Conservation (phyloP, 75 land plant genomes). For the Pinus tabuliformis region DNA sequence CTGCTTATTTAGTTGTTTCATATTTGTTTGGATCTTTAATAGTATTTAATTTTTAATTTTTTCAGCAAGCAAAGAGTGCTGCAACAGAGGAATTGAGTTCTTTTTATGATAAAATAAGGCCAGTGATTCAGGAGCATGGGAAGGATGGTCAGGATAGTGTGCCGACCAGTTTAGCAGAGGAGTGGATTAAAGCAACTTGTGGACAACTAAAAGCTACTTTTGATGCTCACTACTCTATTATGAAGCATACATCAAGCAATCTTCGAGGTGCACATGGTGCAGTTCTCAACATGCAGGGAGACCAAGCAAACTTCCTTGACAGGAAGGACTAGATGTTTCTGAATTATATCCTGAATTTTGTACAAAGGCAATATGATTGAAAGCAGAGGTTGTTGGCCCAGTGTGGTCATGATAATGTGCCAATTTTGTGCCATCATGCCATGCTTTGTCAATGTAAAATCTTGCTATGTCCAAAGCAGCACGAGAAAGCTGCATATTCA, state of each 20-base stretch:
- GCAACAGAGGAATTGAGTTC: constrained; percentile 44
- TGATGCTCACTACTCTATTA: constrained; percentile 40
- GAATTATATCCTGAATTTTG: background rate
- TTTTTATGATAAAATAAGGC: constrained; percentile 62
- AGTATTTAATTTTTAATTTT: no score
- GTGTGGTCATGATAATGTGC: background rate
- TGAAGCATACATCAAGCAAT: constrained; percentile 35
- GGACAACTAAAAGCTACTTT: constrained; percentile 52
- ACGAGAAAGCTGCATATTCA: constrained; percentile 1
- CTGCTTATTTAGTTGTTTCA: background rate
- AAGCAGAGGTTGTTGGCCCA: background rate
- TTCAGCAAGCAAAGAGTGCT: constrained; percentile 48
- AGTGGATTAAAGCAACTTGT: constrained; percentile 72
- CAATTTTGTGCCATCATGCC: background rate
- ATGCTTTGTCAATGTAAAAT: background rate
- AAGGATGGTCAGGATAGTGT: constrained; percentile 66
- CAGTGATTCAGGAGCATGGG: constrained; percentile 67
- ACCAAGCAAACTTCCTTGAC: background rate
- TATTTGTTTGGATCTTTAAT: no score
- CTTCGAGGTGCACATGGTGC: background rate
- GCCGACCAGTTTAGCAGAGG: constrained; percentile 55
- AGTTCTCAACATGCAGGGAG: background rate
- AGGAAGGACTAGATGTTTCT: background rate
- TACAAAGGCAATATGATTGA: background rate
- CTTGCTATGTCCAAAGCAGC: background rate